These are phyloP conservation scores for Globisporangium uncinulatum DNA, from an alignment of 352 stramenopile species.

Conservation along the genomic window DNA sequence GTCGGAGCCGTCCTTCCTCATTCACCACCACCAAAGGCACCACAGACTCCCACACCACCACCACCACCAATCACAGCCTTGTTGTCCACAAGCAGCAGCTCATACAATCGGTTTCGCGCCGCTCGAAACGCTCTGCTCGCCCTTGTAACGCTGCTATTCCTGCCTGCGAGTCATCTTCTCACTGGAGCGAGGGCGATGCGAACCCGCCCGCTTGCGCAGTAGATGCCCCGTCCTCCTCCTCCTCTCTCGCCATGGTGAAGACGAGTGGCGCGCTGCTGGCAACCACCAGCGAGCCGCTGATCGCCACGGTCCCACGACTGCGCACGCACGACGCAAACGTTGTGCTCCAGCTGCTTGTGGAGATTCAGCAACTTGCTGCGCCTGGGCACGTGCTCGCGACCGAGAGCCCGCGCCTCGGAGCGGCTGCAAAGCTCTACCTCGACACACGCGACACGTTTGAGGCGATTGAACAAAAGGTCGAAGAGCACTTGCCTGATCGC, in stretches of 20 bases:
- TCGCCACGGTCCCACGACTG: neutral
- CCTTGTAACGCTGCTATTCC: too few species aligned
- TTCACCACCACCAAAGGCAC: too few species aligned
- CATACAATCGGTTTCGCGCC: too few species aligned
- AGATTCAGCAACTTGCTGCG: slow-evolving; percentile 46
- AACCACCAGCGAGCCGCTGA: neutral
- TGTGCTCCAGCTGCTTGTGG: slow-evolving; percentile 62
- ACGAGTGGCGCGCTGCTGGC: slow-evolving; percentile 5
- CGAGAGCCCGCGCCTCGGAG: slow-evolving; percentile 34
- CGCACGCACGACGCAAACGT: slow-evolving; percentile 39
- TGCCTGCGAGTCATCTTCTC: too few species aligned
- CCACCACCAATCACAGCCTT: too few species aligned
- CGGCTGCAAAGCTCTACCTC: slow-evolving; percentile 66
- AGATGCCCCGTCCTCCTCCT: too few species aligned
- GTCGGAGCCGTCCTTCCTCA: too few species aligned
- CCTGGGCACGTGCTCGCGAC: slow-evolving; percentile 22
- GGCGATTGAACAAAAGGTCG: slow-evolving; percentile 48
- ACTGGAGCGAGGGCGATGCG: neutral
- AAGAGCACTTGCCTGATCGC: slow-evolving; percentile 30
- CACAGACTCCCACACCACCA: too few species aligned
- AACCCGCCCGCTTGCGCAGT: neutral
- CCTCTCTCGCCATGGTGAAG: slow-evolving; percentile 1
- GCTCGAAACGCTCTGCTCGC: too few species aligned
- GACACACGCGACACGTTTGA: slow-evolving; percentile 74
- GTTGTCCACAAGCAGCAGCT: too few species aligned